Conservation (phyloP, 306 rosid genomes). For the Morella rubra region DNA sequence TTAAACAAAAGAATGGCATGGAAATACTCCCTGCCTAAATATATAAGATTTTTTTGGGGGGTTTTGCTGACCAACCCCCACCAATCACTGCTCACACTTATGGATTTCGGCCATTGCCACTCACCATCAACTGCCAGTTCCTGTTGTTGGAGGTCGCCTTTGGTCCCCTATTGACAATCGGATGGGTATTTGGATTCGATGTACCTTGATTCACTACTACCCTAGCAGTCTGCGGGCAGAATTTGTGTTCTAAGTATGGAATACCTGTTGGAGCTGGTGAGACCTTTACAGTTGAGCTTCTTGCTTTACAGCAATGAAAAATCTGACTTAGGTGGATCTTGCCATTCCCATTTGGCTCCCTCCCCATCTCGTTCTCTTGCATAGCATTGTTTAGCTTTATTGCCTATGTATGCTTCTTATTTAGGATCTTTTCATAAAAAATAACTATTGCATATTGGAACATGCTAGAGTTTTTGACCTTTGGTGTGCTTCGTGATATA, state of each 20-base stretch:
- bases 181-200: neutral
- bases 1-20: neutral
- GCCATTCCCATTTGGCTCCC: neutral
- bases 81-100: neutral
- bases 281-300: neutral
- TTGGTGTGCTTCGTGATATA: slow-evolving; percentile 17
- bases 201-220: neutral
- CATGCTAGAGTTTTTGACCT: slow-evolving; percentile 18
- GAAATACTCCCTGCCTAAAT: neutral
- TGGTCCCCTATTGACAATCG: neutral
- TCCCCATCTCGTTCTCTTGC: neutral
- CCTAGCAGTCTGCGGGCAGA: neutral
- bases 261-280: neutral
- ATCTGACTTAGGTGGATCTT: neutral
- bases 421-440: neutral
- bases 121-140: neutral
- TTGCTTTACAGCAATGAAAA: slow-evolving; percentile 1
- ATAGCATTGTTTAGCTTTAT: neutral
- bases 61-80: neutral
- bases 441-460: neutral
- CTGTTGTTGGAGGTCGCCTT: neutral
- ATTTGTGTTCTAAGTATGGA: neutral
- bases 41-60: neutral
- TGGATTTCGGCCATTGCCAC: neutral
- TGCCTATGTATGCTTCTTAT: neutral